Conservation (phyloP, 2,329 filamentous ascomycete species). For the Rutstroemia sydowiana region DNA sequence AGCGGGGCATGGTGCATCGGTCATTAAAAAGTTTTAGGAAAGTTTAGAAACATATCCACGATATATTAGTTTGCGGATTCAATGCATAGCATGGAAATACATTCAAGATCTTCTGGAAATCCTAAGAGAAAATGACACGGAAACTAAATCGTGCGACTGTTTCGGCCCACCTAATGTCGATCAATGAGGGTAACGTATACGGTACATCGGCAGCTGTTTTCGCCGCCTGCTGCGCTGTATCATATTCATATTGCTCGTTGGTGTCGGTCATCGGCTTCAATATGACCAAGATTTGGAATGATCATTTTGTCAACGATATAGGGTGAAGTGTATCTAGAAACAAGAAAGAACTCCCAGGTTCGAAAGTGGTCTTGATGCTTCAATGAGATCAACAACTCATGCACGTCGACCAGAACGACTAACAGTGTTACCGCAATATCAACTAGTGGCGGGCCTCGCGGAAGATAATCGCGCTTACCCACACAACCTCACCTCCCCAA, state of each 20-base stretch:
- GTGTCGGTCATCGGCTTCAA: too few species aligned
- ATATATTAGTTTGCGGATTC: slow-evolving; percentile 3
- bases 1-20: slow-evolving; percentile 1
- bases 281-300: too few species aligned
- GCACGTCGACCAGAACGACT: neutral
- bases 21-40: neutral
- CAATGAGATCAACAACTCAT: neutral
- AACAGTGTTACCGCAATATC: neutral
- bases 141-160: too few species aligned
- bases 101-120: neutral
- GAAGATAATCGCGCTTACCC: neutral
- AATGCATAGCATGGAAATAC: neutral
- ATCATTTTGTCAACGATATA: too few species aligned
- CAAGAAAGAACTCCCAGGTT: too few species aligned
- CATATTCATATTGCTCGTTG: too few species aligned
- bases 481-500: neutral
- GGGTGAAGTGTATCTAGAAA: neutral
- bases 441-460: neutral
- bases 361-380: neutral
- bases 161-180: neutral
- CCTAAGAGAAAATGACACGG: too few species aligned
- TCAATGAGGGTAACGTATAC: too few species aligned
- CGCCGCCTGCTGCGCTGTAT: too few species aligned
- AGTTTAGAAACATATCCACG: slow-evolving; percentile 3
- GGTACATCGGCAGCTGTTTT: too few species aligned